Evolutionary conservation across 1,284 basidiomycete species (phyloP).

Genomic region (Moesziomyces globuligerus): DNA sequence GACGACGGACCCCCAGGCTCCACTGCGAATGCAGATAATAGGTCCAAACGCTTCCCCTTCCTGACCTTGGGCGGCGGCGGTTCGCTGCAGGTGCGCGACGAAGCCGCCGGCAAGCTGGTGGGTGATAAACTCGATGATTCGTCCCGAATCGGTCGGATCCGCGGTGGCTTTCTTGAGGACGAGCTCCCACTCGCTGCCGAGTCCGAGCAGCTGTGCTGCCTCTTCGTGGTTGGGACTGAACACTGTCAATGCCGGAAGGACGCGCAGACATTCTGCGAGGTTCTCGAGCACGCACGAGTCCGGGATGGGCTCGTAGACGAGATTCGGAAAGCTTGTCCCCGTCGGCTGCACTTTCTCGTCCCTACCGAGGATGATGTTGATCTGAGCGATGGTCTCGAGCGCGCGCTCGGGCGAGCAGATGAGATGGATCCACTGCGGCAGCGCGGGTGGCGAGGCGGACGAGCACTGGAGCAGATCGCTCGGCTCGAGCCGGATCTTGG

Average conservation of each 20-base stretch:
- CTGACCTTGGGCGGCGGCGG: neutral
- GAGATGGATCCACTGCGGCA: conserved; percentile 79
- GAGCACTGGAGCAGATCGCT: conserved; percentile 72
- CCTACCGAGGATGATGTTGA: conserved; percentile 69
- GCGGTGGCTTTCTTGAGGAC: neutral
- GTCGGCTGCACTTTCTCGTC: conserved; percentile 71
- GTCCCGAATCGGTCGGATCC: neutral
- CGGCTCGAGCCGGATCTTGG: conserved; percentile 78
- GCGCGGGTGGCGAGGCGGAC: conserved; percentile 70
- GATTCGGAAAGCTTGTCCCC: conserved; percentile 68
- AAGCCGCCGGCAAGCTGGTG: conserved; percentile 19
- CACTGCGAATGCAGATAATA: conserved; percentile 51
- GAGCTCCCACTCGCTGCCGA: conserved; percentile 23
- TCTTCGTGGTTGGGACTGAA: conserved; percentile 72
- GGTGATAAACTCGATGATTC: conserved; percentile 27
- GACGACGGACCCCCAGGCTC: conserved; percentile 48
- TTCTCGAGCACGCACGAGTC: conserved; percentile 72
- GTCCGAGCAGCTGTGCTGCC: conserved; percentile 67
- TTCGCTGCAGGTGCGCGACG: conserved; percentile 2
- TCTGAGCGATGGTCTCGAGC: conserved; percentile 75
- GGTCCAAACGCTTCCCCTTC: conserved; percentile 13
- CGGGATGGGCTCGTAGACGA: conserved; percentile 87
- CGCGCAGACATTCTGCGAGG: conserved; percentile 74
- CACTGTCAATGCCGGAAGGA: conserved; percentile 75
- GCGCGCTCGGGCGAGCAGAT: conserved; percentile 84